Percentiles rank a stretch among this genome's conserved stretches.
Conservation (phyloP, 441 rosid species). For the Capsella rubella region DNA sequence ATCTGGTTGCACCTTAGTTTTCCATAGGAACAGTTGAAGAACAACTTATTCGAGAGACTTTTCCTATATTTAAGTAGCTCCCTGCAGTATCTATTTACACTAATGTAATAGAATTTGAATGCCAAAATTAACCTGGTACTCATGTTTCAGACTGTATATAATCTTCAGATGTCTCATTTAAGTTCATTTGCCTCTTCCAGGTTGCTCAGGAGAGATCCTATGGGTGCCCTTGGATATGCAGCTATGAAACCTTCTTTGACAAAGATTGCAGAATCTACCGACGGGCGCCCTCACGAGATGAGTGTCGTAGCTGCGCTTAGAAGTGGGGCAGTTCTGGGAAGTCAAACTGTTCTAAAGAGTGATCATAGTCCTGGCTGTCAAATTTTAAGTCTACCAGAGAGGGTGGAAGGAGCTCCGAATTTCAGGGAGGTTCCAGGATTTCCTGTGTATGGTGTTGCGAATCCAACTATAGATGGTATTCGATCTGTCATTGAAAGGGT, state of each 20-base stretch:
- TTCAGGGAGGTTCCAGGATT: slow-evolving; percentile 98
- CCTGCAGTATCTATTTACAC: slow-evolving; percentile 2
- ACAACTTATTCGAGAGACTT: slow-evolving; percentile 5
- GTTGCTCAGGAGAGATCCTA: slow-evolving; percentile 97
- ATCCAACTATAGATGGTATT: slow-evolving; percentile 97
- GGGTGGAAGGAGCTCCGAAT: slow-evolving; percentile 99
- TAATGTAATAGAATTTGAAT: slow-evolving; percentile 3
- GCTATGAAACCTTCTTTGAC: slow-evolving; percentile 71
- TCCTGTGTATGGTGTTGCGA: slow-evolving; percentile 99
- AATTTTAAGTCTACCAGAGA: slow-evolving; percentile 77
- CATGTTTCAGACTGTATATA: slow-evolving; percentile 4
- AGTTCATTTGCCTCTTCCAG: slow-evolving; percentile 50
- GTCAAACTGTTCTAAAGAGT: slow-evolving; percentile 97
- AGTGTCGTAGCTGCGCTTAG: slow-evolving; percentile 92
- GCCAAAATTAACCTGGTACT: slow-evolving; percentile 11
- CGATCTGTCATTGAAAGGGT: slow-evolving; percentile 84
- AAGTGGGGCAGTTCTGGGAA: slow-evolving; percentile 96
- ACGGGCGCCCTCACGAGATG: slow-evolving; percentile 94
- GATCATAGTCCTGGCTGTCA: slow-evolving; percentile 99
- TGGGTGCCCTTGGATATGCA: slow-evolving; percentile 99
- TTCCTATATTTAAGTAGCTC: slow-evolving; percentile 22
- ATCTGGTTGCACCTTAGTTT: slow-evolving; percentile 13
- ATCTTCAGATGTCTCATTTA: slow-evolving; percentile 35
- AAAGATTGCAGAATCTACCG: slow-evolving; percentile 86
- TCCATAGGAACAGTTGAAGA: slow-evolving; percentile 16